Evolutionary conservation across 1,284 basidiomycete genomes (phyloP).

Genomic region (Chondrostereum purpureum): DNA sequence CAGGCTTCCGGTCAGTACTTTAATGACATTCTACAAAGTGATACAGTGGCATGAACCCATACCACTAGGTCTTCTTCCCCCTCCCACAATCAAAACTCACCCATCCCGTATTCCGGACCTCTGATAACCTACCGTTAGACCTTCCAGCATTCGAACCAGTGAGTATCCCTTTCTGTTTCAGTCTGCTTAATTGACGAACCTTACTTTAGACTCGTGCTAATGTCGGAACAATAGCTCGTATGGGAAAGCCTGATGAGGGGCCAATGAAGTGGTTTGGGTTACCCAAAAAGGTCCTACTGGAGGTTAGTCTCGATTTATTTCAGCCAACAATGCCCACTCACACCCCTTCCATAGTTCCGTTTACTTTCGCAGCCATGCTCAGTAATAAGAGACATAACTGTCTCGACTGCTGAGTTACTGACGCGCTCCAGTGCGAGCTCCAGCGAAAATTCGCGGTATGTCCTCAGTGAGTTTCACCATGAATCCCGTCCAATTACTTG

Average conservation of each 20-base stretch:
- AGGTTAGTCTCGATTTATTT: background rate
- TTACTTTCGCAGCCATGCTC: background rate
- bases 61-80: background rate
- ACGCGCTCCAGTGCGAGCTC: background rate
- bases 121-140: background rate
- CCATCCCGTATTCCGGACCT: background rate
- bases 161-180: too few relatives aligned
- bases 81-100: background rate
- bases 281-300: background rate
- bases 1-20: background rate
- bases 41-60: too few relatives aligned
- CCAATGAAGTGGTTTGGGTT: background rate
- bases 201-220: background rate
- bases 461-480: slow-evolving; percentile 33
- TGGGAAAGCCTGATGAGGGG: background rate
- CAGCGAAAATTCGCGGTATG: background rate
- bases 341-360: background rate
- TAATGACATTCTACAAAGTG: too few relatives aligned
- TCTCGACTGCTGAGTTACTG: background rate
- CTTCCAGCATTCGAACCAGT: background rate
- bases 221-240: background rate
- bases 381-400: background rate
- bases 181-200: too few relatives aligned
- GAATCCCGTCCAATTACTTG: too few relatives aligned
- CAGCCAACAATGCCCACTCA: too few relatives aligned